A percentile compares a stretch with the other conserved stretches of the same genome.
Evolutionary conservation across 164 flowering plant species (phyloP).

Genomic region (Chimonanthus praecox): DNA sequence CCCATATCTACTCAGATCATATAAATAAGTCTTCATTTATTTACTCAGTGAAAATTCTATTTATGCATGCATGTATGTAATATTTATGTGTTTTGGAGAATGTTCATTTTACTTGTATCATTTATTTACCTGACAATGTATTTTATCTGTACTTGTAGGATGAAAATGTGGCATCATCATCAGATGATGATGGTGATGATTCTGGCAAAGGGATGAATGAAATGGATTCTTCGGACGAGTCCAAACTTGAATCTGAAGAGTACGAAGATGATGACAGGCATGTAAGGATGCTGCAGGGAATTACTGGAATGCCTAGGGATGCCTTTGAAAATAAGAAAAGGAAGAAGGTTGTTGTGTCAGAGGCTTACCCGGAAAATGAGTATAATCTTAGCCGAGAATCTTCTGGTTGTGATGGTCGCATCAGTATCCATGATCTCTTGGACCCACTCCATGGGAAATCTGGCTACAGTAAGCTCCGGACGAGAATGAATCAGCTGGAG

Average conservation of each 20-base stretch:
- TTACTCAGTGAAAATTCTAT: too few species aligned
- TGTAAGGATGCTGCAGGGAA: constrained; percentile 58
- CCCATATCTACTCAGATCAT: too few species aligned
- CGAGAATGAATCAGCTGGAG: constrained; percentile 44
- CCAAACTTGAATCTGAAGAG: constrained; percentile 28
- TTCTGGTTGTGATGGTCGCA: constrained; percentile 43
- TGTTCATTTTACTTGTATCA: neutral
- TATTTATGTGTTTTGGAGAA: too few species aligned
- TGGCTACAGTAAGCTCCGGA: constrained; percentile 54
- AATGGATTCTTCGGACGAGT: constrained; percentile 10
- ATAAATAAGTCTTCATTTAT: too few species aligned
- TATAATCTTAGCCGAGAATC: constrained; percentile 62
- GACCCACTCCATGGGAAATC: constrained; percentile 58
- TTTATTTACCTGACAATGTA: neutral
- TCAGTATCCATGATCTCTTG: constrained; percentile 68
- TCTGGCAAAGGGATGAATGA: neutral
- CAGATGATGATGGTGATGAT: constrained; percentile 36
- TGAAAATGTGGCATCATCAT: constrained; percentile 66
- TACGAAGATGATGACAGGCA: constrained; percentile 50
- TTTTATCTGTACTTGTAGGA: constrained; percentile 38
- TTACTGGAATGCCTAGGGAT: constrained; percentile 71
- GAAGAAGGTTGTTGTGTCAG: constrained; percentile 40
- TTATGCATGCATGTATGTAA: too few species aligned
- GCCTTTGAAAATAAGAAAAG: constrained; percentile 70
- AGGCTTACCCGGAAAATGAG: constrained; percentile 72